Percentiles rank a stretch among this genome's conserved stretches.
Evolutionary conservation across 345 rosid species (phyloP).

Genomic region (Salix viminalis): DNA sequence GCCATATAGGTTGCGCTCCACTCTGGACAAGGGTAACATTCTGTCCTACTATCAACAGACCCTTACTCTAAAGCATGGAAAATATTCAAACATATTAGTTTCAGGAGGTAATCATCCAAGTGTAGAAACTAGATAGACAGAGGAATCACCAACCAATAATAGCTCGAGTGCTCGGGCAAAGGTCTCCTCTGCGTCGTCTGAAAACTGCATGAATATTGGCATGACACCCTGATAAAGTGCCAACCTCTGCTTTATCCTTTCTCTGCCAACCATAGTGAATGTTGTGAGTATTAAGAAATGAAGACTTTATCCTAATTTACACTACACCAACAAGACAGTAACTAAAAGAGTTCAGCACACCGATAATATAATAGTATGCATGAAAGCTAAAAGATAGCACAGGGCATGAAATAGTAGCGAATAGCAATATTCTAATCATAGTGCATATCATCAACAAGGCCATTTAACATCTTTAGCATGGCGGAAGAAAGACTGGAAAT

Average conservation of each 20-base stretch:
- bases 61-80: slow-evolving; percentile 47
- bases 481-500: neutral
- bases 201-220: slow-evolving; percentile 81
- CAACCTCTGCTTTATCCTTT: slow-evolving; percentile 83
- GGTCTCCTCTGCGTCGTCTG: slow-evolving; percentile 88
- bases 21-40: slow-evolving; percentile 86
- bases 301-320: neutral
- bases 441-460: neutral
- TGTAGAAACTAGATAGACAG: neutral
- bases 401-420: neutral
- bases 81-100: slow-evolving; percentile 1
- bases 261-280: slow-evolving; percentile 41
- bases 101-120: slow-evolving; percentile 3
- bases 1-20: slow-evolving; percentile 96
- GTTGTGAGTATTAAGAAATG: neutral
- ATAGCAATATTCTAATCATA: neutral
- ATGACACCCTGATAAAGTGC: slow-evolving; percentile 83
- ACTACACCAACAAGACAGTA: slow-evolving; percentile 3
- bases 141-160: slow-evolving; percentile 45
- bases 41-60: slow-evolving; percentile 62
- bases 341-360: neutral
- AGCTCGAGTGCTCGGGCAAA: slow-evolving; percentile 67
- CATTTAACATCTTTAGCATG: neutral
- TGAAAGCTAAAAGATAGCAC: neutral
- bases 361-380: neutral